Conservation (phyloP, 2,329 filamentous ascomycete species). For the Beauveria sp. region DNA sequence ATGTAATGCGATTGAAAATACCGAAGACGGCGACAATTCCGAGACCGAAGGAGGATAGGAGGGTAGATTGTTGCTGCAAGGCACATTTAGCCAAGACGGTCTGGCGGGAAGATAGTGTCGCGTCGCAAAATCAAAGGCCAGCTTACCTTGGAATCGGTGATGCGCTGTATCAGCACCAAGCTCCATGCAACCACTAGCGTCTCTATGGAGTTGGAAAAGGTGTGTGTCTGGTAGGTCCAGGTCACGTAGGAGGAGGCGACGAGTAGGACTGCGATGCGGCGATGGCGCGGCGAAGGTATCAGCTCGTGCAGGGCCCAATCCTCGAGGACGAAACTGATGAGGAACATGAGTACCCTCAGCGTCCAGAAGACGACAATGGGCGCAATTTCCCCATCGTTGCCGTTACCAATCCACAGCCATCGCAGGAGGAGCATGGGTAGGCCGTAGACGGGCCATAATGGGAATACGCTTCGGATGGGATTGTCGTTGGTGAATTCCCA, state of each 20-base stretch:
- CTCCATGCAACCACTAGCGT: slow-evolving; percentile 91
- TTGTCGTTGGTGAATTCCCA: slow-evolving; percentile 91
- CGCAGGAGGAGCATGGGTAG: slow-evolving; percentile 86
- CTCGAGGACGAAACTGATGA: slow-evolving; percentile 90
- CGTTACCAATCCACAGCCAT: slow-evolving; percentile 86
- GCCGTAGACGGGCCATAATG: slow-evolving; percentile 91
- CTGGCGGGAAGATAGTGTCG: neutral
- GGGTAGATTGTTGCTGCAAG: slow-evolving; percentile 61
- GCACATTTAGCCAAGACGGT: slow-evolving; percentile 19
- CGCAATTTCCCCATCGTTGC: slow-evolving; percentile 65
- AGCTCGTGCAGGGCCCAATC: slow-evolving; percentile 97
- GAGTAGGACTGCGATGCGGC: slow-evolving; percentile 68
- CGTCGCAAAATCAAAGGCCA: neutral
- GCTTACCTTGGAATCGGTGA: slow-evolving; percentile 68
- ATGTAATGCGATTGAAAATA: slow-evolving; percentile 94
- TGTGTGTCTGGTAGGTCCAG: slow-evolving; percentile 97
- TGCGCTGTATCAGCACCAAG: slow-evolving; percentile 82
- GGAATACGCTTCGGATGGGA: slow-evolving; percentile 93
- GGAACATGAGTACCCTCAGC: slow-evolving; percentile 83
- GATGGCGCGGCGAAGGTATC: slow-evolving; percentile 64
- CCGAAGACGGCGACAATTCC: slow-evolving; percentile 79
- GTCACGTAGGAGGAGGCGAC: slow-evolving; percentile 96
- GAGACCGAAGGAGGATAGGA: slow-evolving; percentile 68
- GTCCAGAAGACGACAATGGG: slow-evolving; percentile 88
- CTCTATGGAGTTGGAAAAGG: slow-evolving; percentile 96